A percentile compares a stretch with the other conserved stretches of the same genome.
Conservation (phyloP, 345 rosid species). For the Noccaea caerulescens region DNA sequence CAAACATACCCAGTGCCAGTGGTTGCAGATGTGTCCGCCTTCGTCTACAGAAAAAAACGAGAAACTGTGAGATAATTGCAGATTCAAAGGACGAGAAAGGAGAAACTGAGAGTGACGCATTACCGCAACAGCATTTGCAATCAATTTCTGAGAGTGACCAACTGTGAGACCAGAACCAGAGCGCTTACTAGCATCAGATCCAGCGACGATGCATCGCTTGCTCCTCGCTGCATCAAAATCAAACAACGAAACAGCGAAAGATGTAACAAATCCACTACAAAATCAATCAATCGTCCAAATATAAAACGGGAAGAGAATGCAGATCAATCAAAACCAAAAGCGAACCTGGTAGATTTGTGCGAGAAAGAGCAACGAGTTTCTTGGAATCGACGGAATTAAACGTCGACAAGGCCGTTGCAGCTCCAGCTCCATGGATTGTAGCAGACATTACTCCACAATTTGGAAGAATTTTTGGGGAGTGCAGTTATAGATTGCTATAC, state of each 20-base stretch:
- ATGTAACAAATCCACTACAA: not conserved
- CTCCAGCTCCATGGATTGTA: conserved; percentile 64
- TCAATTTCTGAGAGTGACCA: conserved; percentile 53
- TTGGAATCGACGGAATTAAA: conserved; percentile 57
- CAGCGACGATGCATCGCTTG: conserved; percentile 49
- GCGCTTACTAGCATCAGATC: conserved; percentile 63
- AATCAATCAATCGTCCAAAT: not conserved
- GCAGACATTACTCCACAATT: conserved; percentile 56
- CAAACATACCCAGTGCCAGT: conserved; percentile 77
- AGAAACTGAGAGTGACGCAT: conserved; percentile 2
- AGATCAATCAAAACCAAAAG: not conserved
- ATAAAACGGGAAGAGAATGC: not conserved
- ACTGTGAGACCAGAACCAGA: conserved; percentile 45
- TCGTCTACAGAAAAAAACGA: conserved; percentile 51
- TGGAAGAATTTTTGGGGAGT: not conserved
- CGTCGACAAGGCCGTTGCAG: conserved; percentile 56
- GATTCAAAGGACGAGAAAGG: not conserved
- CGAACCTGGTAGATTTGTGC: conserved; percentile 61
- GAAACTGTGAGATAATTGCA: not conserved
- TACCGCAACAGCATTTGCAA: conserved; percentile 83
- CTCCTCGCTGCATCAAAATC: conserved; percentile 54
- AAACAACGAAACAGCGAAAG: not conserved
- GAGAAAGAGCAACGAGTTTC: conserved; percentile 48
- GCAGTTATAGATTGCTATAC: not conserved
- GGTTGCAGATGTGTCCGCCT: conserved; percentile 57